A percentile compares a stretch with the other conserved stretches of the same genome.
These are phyloP conservation scores for Hansenula anomala DNA, from an alignment of 1,139 yeast genomes.

Conservation along the genomic window DNA sequence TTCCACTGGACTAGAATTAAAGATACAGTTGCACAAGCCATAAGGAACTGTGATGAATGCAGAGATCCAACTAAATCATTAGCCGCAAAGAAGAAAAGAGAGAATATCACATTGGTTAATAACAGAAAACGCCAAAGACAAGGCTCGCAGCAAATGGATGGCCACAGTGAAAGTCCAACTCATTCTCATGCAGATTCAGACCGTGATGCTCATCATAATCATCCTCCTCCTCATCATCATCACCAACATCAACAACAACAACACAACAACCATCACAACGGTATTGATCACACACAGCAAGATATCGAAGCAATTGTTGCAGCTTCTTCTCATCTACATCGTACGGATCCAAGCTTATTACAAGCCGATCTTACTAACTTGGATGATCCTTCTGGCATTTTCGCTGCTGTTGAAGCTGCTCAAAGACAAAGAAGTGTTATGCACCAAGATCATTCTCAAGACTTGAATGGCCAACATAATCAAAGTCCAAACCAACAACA, in stretches of 20 bases:
- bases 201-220: neutral
- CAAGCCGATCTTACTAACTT: slow-evolving; percentile 28
- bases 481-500: neutral
- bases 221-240: neutral
- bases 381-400: slow-evolving; percentile 43
- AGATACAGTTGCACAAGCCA: slow-evolving; percentile 78
- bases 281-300: slow-evolving; percentile 2
- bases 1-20: slow-evolving; percentile 93
- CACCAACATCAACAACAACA: slow-evolving; percentile 3
- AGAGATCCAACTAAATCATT: slow-evolving; percentile 37
- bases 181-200: neutral
- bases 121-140: slow-evolving; percentile 1
- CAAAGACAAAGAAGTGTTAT: slow-evolving; percentile 25
- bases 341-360: slow-evolving; percentile 23
- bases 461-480: neutral
- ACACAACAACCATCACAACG: slow-evolving; percentile 13
- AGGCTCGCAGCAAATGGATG: neutral
- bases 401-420: slow-evolving; percentile 67
- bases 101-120: neutral
- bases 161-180: neutral
- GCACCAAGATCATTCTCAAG: slow-evolving; percentile 1
- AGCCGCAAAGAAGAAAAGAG: slow-evolving; percentile 19
- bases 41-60: slow-evolving; percentile 74
- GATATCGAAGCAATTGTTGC: slow-evolving; percentile 11
- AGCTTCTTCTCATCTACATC: slow-evolving; percentile 8